Evolutionary conservation across 108 stramenopile species (phyloP).

Genomic region (Nitzschia sp.): DNA sequence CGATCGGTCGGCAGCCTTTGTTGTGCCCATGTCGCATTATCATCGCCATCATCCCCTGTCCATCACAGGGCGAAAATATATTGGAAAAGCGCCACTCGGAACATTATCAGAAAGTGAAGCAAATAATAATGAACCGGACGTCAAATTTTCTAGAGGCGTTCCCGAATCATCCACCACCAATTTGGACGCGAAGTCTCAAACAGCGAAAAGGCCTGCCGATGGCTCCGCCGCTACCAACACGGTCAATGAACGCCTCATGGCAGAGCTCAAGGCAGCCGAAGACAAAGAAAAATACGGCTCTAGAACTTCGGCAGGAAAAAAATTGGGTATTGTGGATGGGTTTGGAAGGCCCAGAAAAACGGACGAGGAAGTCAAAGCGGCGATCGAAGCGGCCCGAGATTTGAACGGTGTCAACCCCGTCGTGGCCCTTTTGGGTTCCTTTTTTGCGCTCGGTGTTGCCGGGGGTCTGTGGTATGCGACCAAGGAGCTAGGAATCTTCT

Average conservation of each 20-base stretch:
- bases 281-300: constrained; percentile 61
- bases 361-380: neutral
- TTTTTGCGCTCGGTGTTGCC: constrained; percentile 68
- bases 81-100: neutral
- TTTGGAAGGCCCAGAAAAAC: constrained; percentile 51
- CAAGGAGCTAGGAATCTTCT: constrained; percentile 50
- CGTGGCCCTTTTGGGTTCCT: constrained; percentile 57
- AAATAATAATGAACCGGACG: constrained; percentile 6
- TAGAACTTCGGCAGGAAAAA: constrained; percentile 30
- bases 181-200: neutral
- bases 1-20: neutral
- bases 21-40: neutral
- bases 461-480: constrained; percentile 64
- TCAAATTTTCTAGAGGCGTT: neutral
- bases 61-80: no score
- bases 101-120: neutral
- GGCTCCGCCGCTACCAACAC: constrained; percentile 56
- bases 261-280: constrained; percentile 60
- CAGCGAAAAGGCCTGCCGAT: neutral
- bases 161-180: constrained; percentile 2
- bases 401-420: constrained; percentile 86
- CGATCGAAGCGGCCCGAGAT: constrained; percentile 47
- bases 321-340: constrained; percentile 31
- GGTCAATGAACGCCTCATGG: constrained; percentile 77
- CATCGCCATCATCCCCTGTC: neutral